These are phyloP conservation scores for Apiotrichum brassicae DNA, from an alignment of 1,284 basidiomycete genomes.

Conservation along the genomic window DNA sequence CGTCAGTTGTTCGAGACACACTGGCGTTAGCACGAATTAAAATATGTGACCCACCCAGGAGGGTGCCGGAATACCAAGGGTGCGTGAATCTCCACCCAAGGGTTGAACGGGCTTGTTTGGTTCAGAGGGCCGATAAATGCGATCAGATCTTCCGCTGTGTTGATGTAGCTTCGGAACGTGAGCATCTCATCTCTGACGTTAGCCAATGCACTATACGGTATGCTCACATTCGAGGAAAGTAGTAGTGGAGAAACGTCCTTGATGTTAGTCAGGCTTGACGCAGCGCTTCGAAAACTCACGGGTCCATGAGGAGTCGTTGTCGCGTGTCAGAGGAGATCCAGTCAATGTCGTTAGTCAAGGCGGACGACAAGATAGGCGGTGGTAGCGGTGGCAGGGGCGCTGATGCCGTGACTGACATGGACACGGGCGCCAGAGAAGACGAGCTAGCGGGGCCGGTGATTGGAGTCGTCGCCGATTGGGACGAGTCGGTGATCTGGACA, in stretches of 20 bases:
- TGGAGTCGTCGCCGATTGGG: not conserved
- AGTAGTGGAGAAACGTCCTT: slow-evolving; percentile 6
- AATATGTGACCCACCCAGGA: slow-evolving; percentile 23
- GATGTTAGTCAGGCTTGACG: not conserved
- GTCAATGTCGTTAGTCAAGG: slow-evolving; percentile 5
- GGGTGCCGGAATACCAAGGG: slow-evolving; percentile 33
- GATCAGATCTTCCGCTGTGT: slow-evolving; percentile 35
- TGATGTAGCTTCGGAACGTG: slow-evolving; percentile 39
- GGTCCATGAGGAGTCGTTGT: slow-evolving; percentile 26
- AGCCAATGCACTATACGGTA: not conserved
- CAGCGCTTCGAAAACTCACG: slow-evolving; percentile 13
- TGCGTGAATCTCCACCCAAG: slow-evolving; percentile 39
- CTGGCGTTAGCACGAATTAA: slow-evolving; percentile 7
- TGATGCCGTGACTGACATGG: not conserved
- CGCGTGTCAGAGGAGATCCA: slow-evolving; percentile 15
- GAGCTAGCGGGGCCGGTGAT: not conserved
- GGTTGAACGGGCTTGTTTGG: slow-evolving; percentile 32
- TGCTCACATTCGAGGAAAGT: slow-evolving; percentile 4
- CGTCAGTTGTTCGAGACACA: slow-evolving; percentile 28
- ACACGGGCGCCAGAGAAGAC: not conserved
- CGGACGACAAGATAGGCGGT: not conserved
- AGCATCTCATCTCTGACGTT: slow-evolving; percentile 32
- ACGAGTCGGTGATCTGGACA: too few species aligned
- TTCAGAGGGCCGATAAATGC: slow-evolving; percentile 30
- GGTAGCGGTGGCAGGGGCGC: not conserved